Percentiles rank a stretch among this genome's conserved stretches.
These are phyloP conservation scores for Heliamphora exappendiculata DNA, from an alignment of 148 eudicot genomes.

Conservation along the genomic window DNA sequence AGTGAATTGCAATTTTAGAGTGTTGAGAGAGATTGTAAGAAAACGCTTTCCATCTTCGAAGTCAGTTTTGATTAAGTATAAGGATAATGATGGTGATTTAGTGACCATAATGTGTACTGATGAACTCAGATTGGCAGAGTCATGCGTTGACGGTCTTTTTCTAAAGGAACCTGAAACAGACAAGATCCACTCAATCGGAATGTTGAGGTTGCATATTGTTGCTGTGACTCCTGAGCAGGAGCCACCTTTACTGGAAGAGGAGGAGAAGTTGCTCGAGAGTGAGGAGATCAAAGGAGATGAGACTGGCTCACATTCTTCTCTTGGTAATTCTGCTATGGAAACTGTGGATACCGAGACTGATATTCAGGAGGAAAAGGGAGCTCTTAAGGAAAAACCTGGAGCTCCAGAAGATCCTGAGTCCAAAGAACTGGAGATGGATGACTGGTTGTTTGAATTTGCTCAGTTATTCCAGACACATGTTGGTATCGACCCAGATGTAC, in stretches of 20 bases:
- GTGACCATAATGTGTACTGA: constrained; percentile 74
- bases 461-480: constrained; percentile 79
- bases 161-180: constrained; percentile 57
- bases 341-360: constrained; percentile 45
- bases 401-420: constrained; percentile 49
- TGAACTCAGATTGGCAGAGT: constrained; percentile 82
- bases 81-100: constrained; percentile 79
- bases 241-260: constrained; percentile 67
- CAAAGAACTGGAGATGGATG: constrained; percentile 88
- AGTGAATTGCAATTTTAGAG: constrained; percentile 60
- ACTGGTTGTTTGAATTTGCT: constrained; percentile 93
- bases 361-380: constrained; percentile 46
- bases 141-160: constrained; percentile 45
- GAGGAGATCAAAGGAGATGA: constrained; percentile 52
- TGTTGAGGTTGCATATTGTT: constrained; percentile 78
- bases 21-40: constrained; percentile 65
- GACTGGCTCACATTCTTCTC: constrained; percentile 53
- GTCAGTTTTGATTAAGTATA: constrained; percentile 72
- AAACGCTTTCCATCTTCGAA: constrained; percentile 74
- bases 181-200: constrained; percentile 39
- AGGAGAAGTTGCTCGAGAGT: constrained; percentile 45
- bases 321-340: constrained; percentile 46
- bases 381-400: constrained; percentile 39
- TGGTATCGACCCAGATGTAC: constrained; percentile 96
- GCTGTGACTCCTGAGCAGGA: constrained; percentile 88